phyloP scores from a whole-genome alignment of 1,284 basidiomycete species.

The Pisolithus thermaeus region DNA sequence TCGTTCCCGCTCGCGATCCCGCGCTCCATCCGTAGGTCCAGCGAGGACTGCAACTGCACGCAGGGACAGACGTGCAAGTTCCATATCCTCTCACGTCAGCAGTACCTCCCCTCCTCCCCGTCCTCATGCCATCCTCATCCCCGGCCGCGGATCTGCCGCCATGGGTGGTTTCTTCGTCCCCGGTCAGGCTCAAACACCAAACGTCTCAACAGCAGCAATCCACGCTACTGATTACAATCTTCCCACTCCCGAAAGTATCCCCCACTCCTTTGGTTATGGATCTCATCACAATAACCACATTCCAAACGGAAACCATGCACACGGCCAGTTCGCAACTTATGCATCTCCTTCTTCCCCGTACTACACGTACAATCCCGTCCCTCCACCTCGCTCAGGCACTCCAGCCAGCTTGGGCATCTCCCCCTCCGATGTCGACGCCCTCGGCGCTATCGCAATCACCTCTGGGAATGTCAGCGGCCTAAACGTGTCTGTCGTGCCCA shows the following conservation, averaged over 20 bases:
- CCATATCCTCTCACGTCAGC: constrained; percentile 45
- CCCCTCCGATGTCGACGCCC: constrained; percentile 28
- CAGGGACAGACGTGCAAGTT: constrained; percentile 42
- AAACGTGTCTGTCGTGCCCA: background rate
- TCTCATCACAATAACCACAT: constrained; percentile 3
- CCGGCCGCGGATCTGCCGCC: constrained; percentile 28
- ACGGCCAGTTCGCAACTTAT: constrained; percentile 13
- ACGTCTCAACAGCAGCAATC: constrained; percentile 4
- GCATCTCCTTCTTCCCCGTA: constrained; percentile 21
- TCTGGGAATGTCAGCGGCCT: background rate
- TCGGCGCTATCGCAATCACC: background rate
- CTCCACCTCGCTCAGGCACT: constrained; percentile 7
- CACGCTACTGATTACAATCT: constrained; percentile 25
- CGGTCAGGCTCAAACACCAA: constrained; percentile 5
- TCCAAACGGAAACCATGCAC: background rate
- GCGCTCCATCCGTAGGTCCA: constrained; percentile 41
- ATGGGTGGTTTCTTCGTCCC: constrained; percentile 32
- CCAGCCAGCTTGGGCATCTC: constrained; percentile 25
- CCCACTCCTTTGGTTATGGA: constrained; percentile 25
- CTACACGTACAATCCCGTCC: constrained; percentile 13
- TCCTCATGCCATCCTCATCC: constrained; percentile 56
- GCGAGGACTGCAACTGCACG: constrained; percentile 41
- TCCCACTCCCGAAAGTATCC: constrained; percentile 29
- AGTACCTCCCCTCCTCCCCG: constrained; percentile 40
- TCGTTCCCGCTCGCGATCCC: constrained; percentile 46